Evolutionary conservation across 108 stramenopile genomes (phyloP), one percentile per base, ranked within the genome.

Genomic region (Nitzschia sp.): DNA sequence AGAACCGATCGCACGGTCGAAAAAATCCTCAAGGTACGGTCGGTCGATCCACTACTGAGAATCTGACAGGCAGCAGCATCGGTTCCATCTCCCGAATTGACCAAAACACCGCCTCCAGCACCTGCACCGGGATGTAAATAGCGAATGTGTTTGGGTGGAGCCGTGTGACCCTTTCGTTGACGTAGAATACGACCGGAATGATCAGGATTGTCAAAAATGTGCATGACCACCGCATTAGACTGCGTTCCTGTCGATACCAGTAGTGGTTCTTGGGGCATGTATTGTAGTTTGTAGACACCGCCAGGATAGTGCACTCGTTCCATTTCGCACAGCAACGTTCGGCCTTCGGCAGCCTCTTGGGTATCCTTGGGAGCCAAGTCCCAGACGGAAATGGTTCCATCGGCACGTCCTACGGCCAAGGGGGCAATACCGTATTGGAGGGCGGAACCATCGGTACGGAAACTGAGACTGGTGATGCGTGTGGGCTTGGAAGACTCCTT

Each of bases 161-260:
- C 70, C 14, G 82, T 84, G 65, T 94, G 93, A 1, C 93, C 93
- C 44, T 79, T 75, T 11, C 93, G 81, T 46, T 83, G 78, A 6
- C 87, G 79, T 61, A 91, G 59, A 20, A 91, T 66, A 21, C 90
- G 64, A 29, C 84, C 90, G 3, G 90, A 83, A 78, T 90, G 86
- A 75, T 94, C 88, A 9, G 89, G 89, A 52, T 76, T 85, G 73
- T 94, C 93, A 78, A 91, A 94, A 22, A 91, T 82, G 57, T 86
- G 87, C 75, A 91, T 80, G 15, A 87, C 43, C 2, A 94, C 64
- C 10, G 78, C 65, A 61, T 94, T 94, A 19, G 88, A 90, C 10
- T 73, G 50, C 9, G 68, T 78, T 40, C 90, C 90, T 6, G 84
- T 85, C 8, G 90, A 89, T 10, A 94, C 19, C 7, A 91, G 63